A percentile compares a stretch with the other conserved stretches of the same genome.
These are phyloP conservation scores for Talaromyces sp. DNA, from an alignment of 2,329 filamentous ascomycete genomes.

Conservation along the genomic window DNA sequence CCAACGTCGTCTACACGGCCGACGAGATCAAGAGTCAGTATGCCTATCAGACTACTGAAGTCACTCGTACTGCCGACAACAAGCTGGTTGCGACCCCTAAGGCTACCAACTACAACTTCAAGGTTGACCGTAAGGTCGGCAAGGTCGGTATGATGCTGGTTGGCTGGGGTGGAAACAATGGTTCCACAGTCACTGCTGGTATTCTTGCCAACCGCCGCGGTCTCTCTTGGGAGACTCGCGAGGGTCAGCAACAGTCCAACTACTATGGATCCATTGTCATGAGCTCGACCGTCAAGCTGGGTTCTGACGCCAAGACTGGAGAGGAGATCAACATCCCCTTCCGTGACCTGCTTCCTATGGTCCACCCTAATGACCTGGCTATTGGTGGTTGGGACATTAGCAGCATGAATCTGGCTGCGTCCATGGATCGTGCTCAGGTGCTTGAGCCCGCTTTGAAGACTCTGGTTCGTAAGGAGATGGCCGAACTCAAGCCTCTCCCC, in stretches of 20 bases:
- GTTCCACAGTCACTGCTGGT: slow-evolving; percentile 93
- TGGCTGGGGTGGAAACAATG: slow-evolving; percentile 97
- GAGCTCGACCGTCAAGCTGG: slow-evolving; percentile 96
- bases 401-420: slow-evolving; percentile 79
- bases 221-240: slow-evolving; percentile 90
- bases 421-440: slow-evolving; percentile 95
- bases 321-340: slow-evolving; percentile 96
- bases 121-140: slow-evolving; percentile 89
- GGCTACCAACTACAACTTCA: slow-evolving; percentile 94
- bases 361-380: slow-evolving; percentile 92
- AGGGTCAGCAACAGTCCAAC: slow-evolving; percentile 82
- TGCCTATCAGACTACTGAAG: slow-evolving; percentile 90
- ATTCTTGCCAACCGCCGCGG: slow-evolving; percentile 92
- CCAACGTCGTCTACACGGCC: slow-evolving; percentile 90
- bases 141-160: slow-evolving; percentile 97
- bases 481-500: slow-evolving; percentile 81
- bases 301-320: slow-evolving; percentile 78
- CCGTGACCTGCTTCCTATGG: slow-evolving; percentile 91
- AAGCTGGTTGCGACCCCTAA: slow-evolving; percentile 82
- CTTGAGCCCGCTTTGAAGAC: slow-evolving; percentile 93
- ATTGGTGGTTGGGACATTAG: slow-evolving; percentile 99
- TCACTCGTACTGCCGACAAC: slow-evolving; percentile 71
- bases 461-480: slow-evolving; percentile 91
- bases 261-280: slow-evolving; percentile 99
- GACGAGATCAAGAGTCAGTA: slow-evolving; percentile 89